phyloP scores from a whole-genome alignment of 257 asterid species.

The Datura wrightii region DNA sequence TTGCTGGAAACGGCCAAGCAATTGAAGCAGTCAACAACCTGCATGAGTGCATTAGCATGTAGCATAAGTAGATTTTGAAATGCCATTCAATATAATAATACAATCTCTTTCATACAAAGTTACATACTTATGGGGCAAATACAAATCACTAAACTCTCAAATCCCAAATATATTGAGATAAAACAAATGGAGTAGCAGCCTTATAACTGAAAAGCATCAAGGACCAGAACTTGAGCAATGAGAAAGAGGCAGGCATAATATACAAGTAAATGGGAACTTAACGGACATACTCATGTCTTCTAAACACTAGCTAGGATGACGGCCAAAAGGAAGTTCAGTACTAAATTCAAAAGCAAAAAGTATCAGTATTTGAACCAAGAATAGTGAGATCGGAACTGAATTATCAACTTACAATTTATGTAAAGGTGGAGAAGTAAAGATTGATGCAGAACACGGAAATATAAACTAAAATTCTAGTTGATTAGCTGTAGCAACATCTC shows the following conservation, averaged over 20 bases:
- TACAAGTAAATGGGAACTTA: background rate
- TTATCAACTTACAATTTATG: background rate
- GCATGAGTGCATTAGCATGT: conserved; percentile 51
- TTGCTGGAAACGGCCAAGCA: conserved; percentile 98
- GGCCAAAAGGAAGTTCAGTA: background rate
- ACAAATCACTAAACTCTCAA: background rate
- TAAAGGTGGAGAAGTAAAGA: background rate
- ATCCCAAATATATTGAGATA: conserved; percentile 18
- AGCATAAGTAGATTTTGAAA: conserved; percentile 35
- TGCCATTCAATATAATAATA: background rate
- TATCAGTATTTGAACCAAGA: background rate
- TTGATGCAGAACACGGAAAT: background rate
- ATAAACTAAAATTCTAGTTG: background rate
- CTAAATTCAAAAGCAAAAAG: background rate
- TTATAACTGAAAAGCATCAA: background rate
- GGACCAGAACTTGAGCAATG: background rate
- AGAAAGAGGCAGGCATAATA: background rate
- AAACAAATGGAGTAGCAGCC: background rate
- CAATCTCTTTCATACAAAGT: conserved; percentile 20
- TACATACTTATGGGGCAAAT: background rate
- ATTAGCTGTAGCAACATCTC: conserved; percentile 19
- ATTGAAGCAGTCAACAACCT: conserved; percentile 98
- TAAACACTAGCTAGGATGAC: background rate
- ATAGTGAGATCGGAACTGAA: background rate
- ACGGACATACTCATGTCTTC: background rate